These are phyloP conservation scores for Synchytrium microbalum DNA, from an alignment of 371 early-diverging fungal genomes.

Conservation along the genomic window DNA sequence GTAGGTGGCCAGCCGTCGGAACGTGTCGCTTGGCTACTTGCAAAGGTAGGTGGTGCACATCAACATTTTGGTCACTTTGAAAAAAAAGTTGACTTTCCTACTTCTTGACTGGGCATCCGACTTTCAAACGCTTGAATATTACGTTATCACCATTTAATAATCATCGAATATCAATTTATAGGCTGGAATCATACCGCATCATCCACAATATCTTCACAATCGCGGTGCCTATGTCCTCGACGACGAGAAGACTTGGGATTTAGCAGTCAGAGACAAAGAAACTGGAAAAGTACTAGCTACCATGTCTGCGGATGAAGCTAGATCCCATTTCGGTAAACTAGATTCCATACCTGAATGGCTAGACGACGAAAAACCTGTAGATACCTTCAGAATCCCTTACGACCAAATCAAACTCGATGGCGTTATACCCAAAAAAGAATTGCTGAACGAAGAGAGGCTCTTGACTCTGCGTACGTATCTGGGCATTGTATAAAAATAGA, in stretches of 20 bases:
- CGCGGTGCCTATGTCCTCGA: slow-evolving; percentile 26
- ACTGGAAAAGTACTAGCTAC: slow-evolving; percentile 18
- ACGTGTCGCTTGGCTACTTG: slow-evolving; percentile 75
- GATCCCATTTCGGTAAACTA: background rate
- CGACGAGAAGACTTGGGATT: slow-evolving; percentile 39
- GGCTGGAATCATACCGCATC: slow-evolving; percentile 38
- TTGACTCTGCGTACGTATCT: background rate
- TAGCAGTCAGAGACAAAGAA: slow-evolving; percentile 19
- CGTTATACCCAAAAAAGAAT: background rate
- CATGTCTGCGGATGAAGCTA: slow-evolving; percentile 17
- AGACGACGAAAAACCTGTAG: background rate
- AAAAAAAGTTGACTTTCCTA: background rate
- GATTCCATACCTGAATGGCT: background rate
- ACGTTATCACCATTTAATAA: background rate
- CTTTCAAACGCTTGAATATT: background rate
- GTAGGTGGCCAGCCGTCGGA: slow-evolving; percentile 92
- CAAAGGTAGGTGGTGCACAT: slow-evolving; percentile 52
- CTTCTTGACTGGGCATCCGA: background rate
- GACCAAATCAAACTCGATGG: background rate
- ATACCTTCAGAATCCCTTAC: background rate
- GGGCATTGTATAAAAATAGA: background rate
- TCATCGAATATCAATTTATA: slow-evolving; percentile 9
- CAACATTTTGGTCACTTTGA: slow-evolving; percentile 12
- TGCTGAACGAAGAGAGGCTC: background rate
- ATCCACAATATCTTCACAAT: slow-evolving; percentile 32